phyloP scores from a whole-genome alignment of 2,329 filamentous ascomycete genomes.

The Pestalotiopsis sp. region DNA sequence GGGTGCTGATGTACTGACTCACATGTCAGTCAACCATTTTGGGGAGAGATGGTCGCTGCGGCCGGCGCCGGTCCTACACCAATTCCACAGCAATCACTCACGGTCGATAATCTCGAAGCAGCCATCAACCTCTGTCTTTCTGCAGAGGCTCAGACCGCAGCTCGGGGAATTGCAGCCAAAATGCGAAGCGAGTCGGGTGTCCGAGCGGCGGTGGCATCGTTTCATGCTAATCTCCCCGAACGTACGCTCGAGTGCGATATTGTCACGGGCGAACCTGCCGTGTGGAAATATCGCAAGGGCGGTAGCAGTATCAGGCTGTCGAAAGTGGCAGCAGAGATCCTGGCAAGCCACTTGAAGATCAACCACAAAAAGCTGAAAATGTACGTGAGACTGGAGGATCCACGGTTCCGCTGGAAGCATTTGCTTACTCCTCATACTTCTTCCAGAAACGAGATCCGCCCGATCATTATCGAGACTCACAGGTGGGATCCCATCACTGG shows the following conservation, averaged over 20 bases:
- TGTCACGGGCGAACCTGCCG: constrained; percentile 47
- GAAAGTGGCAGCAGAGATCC: constrained; percentile 53
- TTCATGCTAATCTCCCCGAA: constrained; percentile 37
- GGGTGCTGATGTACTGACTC: too few relatives aligned
- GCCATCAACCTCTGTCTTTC: constrained; percentile 36
- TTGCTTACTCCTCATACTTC: constrained; percentile 29
- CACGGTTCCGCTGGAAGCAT: accelerated
- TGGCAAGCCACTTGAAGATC: constrained; percentile 54
- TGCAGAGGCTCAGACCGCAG: constrained; percentile 31
- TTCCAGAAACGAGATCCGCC: constrained; percentile 44
- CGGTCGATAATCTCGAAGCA: constrained; percentile 33
- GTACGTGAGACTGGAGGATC: background rate
- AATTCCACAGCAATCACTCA: constrained; percentile 36
- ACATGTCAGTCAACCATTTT: constrained; percentile 38
- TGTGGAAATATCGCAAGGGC: constrained; percentile 18
- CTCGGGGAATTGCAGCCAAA: constrained; percentile 34
- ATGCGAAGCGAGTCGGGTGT: constrained; percentile 40
- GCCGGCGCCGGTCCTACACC: constrained; percentile 42
- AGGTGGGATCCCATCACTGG: constrained; percentile 38
- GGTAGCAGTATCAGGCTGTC: constrained; percentile 48
- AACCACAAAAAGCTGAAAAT: constrained; percentile 48
- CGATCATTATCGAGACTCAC: constrained; percentile 33
- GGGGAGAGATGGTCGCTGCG: constrained; percentile 40
- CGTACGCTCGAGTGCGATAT: constrained; percentile 35
- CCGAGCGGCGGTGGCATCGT: constrained; percentile 38